These are phyloP conservation scores for Talaromyces funiculosus DNA, from an alignment of 2,329 filamentous ascomycete genomes.

Conservation along the genomic window DNA sequence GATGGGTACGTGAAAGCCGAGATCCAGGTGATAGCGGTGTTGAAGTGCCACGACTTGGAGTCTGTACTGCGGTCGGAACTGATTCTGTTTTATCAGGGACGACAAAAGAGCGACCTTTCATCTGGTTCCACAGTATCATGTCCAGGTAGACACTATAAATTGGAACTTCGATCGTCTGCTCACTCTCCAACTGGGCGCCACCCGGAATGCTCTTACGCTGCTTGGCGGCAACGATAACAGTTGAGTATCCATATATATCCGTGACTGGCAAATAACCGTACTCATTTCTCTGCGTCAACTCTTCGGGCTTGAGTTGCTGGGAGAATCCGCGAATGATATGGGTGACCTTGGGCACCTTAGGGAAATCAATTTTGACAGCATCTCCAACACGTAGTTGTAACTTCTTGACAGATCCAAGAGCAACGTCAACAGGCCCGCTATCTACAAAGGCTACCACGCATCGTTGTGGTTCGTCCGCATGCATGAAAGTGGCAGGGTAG, in stretches of 20 bases:
- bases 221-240: constrained; percentile 38
- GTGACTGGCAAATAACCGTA: constrained; percentile 28
- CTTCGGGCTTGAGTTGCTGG: constrained; percentile 28
- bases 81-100: constrained; percentile 20
- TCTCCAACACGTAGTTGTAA: constrained; percentile 43
- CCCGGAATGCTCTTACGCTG: constrained; percentile 38
- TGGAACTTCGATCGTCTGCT: constrained; percentile 37
- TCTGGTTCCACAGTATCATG: constrained; percentile 41
- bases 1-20: constrained; percentile 40
- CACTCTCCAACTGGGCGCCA: constrained; percentile 23
- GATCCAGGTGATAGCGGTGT: constrained; percentile 46
- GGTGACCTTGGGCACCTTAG: constrained; percentile 37
- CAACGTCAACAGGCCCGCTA: constrained; percentile 36
- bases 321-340: constrained; percentile 40
- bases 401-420: constrained; percentile 36
- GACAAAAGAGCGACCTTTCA: constrained; percentile 38
- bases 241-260: constrained; percentile 40
- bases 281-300: constrained; percentile 21
- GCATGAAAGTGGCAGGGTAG: constrained; percentile 55
- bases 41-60: constrained; percentile 35
- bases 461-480: constrained; percentile 33
- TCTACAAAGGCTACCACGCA: constrained; percentile 46
- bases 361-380: constrained; percentile 43
- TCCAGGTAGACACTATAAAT: constrained; percentile 44
- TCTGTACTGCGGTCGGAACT: constrained; percentile 25